These are phyloP conservation scores for Botryotinia narcissicola DNA, from an alignment of 2,329 filamentous ascomycete genomes.

Conservation along the genomic window DNA sequence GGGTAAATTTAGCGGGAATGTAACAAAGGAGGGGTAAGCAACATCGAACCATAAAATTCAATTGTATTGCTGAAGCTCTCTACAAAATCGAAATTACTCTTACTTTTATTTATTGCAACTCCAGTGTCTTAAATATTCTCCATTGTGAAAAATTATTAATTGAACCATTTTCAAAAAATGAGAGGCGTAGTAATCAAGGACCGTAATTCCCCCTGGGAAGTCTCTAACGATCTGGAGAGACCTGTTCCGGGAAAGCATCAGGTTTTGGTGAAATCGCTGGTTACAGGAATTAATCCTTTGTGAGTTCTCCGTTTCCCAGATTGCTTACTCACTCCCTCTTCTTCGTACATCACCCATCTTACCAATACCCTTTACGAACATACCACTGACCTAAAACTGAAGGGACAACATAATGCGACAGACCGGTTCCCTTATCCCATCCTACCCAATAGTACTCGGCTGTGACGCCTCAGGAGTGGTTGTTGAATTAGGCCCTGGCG, in stretches of 20 bases:
- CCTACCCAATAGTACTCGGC: conserved; percentile 42
- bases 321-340: neutral
- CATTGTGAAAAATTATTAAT: neutral
- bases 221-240: conserved; percentile 27
- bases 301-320: conserved; percentile 30
- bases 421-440: conserved; percentile 37
- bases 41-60: conserved; percentile 5
- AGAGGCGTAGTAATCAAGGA: conserved; percentile 5
- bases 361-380: too few species aligned
- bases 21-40: conserved; percentile 16
- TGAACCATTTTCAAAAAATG: neutral
- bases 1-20: conserved; percentile 8
- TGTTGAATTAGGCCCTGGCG: conserved; percentile 36
- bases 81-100: neutral
- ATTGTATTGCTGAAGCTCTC: neutral
- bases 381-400: neutral
- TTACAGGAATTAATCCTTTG: conserved; percentile 42
- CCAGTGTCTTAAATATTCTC: too few species aligned
- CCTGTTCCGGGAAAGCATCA: conserved; percentile 39
- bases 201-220: neutral
- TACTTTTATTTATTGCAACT: neutral
- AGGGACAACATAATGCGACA: conserved; percentile 40
- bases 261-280: conserved; percentile 41
- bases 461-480: conserved; percentile 42
- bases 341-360: neutral